Evolutionary conservation across 1,139 yeast species (phyloP).

Genomic region (Yamadazyma triangularis): DNA sequence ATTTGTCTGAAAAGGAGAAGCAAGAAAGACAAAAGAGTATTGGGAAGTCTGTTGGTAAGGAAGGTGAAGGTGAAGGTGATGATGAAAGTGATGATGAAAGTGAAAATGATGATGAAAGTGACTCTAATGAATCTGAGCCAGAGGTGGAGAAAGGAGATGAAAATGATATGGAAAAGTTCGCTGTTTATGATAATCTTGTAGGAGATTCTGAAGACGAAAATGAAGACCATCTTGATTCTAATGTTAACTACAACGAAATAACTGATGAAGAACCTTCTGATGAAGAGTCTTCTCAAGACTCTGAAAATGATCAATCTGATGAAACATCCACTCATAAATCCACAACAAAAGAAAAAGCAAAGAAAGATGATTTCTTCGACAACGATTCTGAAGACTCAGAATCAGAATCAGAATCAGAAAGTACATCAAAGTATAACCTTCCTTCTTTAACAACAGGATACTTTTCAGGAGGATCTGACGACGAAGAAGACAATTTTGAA

Average conservation of each 20-base stretch:
- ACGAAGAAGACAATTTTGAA: constrained; percentile 44
- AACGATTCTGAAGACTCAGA: constrained; percentile 14
- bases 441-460: constrained; percentile 79
- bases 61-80: constrained; percentile 13
- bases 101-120: constrained; percentile 12
- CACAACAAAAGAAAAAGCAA: constrained; percentile 13
- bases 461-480: constrained; percentile 73
- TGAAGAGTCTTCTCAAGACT: constrained; percentile 25
- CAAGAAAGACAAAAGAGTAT: constrained; percentile 23
- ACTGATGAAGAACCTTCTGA: constrained; percentile 59
- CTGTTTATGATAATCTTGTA: constrained; percentile 53
- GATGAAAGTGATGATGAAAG: constrained; percentile 18
- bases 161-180: constrained; percentile 23
- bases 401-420: constrained; percentile 14
- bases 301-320: constrained; percentile 27
- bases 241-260: constrained; percentile 53
- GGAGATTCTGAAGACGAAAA: constrained; percentile 49
- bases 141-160: constrained; percentile 12
- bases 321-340: constrained; percentile 15
- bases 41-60: constrained; percentile 15
- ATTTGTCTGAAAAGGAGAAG: constrained; percentile 44
- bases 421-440: constrained; percentile 34
- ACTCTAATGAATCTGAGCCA: constrained; percentile 15
- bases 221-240: constrained; percentile 30
- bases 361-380: constrained; percentile 39